Evolutionary conservation across 1,284 basidiomycete species (phyloP), one percentile per base, ranked within the genome.

Genomic region (Mycosarcoma maydis): DNA sequence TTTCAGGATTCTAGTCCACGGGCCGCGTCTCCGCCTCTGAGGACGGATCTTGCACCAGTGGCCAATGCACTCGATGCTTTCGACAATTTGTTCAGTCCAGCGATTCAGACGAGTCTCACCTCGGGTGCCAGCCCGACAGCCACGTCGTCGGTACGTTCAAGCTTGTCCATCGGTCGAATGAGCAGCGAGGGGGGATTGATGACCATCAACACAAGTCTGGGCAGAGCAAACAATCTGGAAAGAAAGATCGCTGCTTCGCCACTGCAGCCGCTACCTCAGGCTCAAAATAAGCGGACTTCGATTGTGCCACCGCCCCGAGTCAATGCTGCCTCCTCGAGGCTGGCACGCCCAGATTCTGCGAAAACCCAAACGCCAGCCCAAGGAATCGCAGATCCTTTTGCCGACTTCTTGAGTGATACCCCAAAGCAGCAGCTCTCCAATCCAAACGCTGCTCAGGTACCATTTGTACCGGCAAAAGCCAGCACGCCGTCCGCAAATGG

Each of bases 151-250:
- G 48, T 49, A 20, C 49, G 60, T 3, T 57, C 53, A 11, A 64
- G 61, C 45, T 36, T 57, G 26, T 64, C 61, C 23, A 38, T 27
- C 17, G 37, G 41, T 29, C 61, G 54, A 14, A 45, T 49, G 27
- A 64, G 61, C n/a, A 50, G 54, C 26, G 61, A 64, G 14, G 54
- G 61, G 6, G 60, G 60, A 2, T 57, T 64, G 61, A 57, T 64
- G 61, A 64, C 61, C 30, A 64, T 64, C 50, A 57, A 45, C n/a
- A 64, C 61, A 11, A 57, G 49, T 22, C 27, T 64, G 22, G 50
- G 19, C n/a, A 44, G 54, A 19, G 50, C 54, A 7, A 57, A 40
- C 33, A 57, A 50, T 27, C 16, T 64, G 4, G 53, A 48, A 3
- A 44, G 50, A 32, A 64, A 57, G 19, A 53, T 41, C n/a, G 42